Evolutionary conservation across 768 basidiomycete genomes (phyloP).

Genomic region (Pleurotus eryngii): DNA sequence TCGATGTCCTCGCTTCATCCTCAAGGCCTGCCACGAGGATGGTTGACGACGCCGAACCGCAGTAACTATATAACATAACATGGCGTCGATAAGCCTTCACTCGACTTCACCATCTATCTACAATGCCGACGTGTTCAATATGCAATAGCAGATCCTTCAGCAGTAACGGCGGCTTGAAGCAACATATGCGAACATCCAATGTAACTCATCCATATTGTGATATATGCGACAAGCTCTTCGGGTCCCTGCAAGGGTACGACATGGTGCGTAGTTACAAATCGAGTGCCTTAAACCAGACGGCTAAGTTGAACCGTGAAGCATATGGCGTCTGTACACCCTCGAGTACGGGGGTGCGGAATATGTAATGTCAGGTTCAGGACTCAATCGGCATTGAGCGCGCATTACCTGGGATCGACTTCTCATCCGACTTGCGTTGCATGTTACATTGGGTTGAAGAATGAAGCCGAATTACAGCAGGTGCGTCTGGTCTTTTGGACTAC

Average conservation of each 20-base stretch:
- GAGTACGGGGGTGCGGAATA: neutral
- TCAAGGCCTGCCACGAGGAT: too few species aligned
- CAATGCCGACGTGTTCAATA: neutral
- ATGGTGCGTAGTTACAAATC: neutral
- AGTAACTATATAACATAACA: too few species aligned
- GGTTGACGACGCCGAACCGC: too few species aligned
- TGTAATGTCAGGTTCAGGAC: neutral
- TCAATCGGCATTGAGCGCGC: neutral
- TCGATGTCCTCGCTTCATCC: too few species aligned
- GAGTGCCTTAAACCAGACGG: neutral
- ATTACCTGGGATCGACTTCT: neutral
- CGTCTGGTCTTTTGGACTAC: neutral
- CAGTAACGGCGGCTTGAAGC: neutral
- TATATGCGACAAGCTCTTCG: conserved; percentile 2
- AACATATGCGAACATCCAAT: neutral
- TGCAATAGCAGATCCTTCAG: neutral
- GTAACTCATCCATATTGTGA: conserved; percentile 1
- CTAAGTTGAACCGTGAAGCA: neutral
- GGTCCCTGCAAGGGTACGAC: neutral
- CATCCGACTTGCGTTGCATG: conserved; percentile 2
- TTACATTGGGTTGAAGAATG: neutral
- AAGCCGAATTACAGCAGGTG: neutral
- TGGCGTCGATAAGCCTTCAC: too few species aligned
- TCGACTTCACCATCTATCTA: too few species aligned
- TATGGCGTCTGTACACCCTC: conserved; percentile 1